Evolutionary conservation across 805 yeast genomes (phyloP), one percentile per base, ranked within the genome.

Genomic region (Nakazawaea wyomingensis): DNA sequence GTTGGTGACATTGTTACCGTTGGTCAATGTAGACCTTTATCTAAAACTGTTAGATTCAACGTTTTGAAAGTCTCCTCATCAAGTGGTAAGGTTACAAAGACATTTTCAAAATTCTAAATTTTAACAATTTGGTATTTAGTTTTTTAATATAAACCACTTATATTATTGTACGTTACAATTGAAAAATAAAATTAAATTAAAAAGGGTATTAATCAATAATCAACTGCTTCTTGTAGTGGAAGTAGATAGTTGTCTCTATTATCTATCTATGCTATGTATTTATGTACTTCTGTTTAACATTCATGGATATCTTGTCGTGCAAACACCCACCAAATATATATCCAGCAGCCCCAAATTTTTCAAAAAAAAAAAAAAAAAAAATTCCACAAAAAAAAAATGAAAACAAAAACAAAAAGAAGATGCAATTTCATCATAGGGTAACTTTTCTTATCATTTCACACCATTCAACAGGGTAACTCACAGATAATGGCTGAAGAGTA

Each of bases 1-100:
- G 98, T 90, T 72, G 99, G 99, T 82, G 99, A 93, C 70, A 78
- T 85, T 59, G 99, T 93, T 66, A 90, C 96, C 64, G 97, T 93
- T 74, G 99, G 99, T 72, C 99, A 93, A 81, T 93, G 99, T 85
- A 91, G 99, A 84, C 99, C 99, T 67, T 77, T 93, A 72, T 93
- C 99, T 66, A 93, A 93, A 80, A 93, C 99, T 63, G 97, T 93
- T 66, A 91, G 99, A 86, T 93, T 93, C 87, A 93, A 93, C 83
- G 99, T 93, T 66, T 79, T 93, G 68, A 89, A 90, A 78, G 96
- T 93, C 67, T 77, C 90, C 66, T 76, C 89, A 66, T 82, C 93
- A 70, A 76, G 80, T 63, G 86, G 90, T 71, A 84, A 85, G 76
- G 69, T 88, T 57, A 76, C 76, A 82, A 93, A 93, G 86, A 88